Evolutionary conservation across 257 asterid species (phyloP).

Genomic region (Gentiana dahurica): DNA sequence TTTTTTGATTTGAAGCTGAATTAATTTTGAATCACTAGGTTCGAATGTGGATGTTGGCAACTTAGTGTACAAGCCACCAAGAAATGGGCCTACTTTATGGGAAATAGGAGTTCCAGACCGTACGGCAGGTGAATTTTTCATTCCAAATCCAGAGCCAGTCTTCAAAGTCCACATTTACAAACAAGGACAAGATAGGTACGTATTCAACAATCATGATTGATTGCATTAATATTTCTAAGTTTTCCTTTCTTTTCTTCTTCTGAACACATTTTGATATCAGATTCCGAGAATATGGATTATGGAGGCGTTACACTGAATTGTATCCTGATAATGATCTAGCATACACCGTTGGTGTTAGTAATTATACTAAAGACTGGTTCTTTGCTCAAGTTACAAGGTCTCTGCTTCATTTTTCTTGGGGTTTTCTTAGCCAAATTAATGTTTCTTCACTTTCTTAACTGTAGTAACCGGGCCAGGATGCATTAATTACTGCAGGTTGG

Average conservation of each 20-base stretch:
- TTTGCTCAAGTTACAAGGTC: conserved; percentile 54
- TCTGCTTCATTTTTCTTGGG: neutral
- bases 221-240: too few species aligned
- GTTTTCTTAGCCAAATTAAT: too few species aligned
- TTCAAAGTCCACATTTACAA: conserved; percentile 21
- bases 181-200: neutral
- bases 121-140: conserved; percentile 49
- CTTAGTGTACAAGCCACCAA: conserved; percentile 38
- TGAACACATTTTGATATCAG: conserved; percentile 10
- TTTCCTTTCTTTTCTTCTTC: too few species aligned
- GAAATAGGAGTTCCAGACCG: conserved; percentile 64
- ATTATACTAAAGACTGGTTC: conserved; percentile 47
- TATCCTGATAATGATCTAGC: conserved; percentile 34
- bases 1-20: too few species aligned
- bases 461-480: conserved; percentile 14
- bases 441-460: too few species aligned
- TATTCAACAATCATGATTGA: neutral
- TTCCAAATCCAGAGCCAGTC: conserved; percentile 29
- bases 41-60: neutral
- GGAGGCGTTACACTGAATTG: conserved; percentile 36
- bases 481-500: neutral
- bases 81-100: conserved; percentile 53
- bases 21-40: neutral
- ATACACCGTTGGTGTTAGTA: conserved; percentile 33
- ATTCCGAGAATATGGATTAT: conserved; percentile 55